Percentiles rank a stretch among this genome's conserved stretches.
Conservation (phyloP, 352 stramenopile genomes). For the Globisporangium polare region DNA sequence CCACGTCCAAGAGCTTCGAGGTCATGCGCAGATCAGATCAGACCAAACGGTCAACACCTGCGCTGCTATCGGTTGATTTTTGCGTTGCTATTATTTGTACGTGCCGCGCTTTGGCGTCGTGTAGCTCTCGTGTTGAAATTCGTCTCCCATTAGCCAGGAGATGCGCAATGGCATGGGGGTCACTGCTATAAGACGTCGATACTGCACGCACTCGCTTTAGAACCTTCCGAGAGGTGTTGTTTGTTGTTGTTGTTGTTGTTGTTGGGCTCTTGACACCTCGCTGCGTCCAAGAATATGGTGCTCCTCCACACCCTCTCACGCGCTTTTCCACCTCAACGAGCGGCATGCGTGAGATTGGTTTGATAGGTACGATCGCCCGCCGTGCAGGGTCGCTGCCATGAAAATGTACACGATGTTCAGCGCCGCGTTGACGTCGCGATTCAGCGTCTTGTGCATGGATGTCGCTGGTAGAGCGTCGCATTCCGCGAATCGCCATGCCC, state of each 20-base stretch:
- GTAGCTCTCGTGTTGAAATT: not conserved
- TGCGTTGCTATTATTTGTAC: constrained; percentile 1
- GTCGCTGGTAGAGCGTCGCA: too few relatives aligned
- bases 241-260: not conserved
- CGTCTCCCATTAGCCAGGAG: not conserved
- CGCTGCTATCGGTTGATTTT: not conserved
- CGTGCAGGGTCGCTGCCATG: too few relatives aligned
- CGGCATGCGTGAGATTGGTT: too few relatives aligned
- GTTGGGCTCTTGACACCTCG: too few relatives aligned
- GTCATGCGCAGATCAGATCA: not conserved
- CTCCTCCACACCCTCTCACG: too few relatives aligned
- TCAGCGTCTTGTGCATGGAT: too few relatives aligned
- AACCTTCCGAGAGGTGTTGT: not conserved
- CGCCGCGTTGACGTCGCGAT: too few relatives aligned
- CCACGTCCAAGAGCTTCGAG: not conserved
- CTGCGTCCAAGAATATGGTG: too few relatives aligned
- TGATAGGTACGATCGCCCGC: too few relatives aligned
- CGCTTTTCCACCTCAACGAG: too few relatives aligned
- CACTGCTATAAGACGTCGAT: not conserved
- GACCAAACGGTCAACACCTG: not conserved
- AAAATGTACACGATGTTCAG: too few relatives aligned
- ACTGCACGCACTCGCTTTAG: not conserved
- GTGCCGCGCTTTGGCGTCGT: not conserved
- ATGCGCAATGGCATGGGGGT: not conserved
- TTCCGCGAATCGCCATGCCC: too few relatives aligned